These are phyloP conservation scores for Fusarium floridanum DNA, from an alignment of 2,329 filamentous ascomycete genomes.

Conservation along the genomic window DNA sequence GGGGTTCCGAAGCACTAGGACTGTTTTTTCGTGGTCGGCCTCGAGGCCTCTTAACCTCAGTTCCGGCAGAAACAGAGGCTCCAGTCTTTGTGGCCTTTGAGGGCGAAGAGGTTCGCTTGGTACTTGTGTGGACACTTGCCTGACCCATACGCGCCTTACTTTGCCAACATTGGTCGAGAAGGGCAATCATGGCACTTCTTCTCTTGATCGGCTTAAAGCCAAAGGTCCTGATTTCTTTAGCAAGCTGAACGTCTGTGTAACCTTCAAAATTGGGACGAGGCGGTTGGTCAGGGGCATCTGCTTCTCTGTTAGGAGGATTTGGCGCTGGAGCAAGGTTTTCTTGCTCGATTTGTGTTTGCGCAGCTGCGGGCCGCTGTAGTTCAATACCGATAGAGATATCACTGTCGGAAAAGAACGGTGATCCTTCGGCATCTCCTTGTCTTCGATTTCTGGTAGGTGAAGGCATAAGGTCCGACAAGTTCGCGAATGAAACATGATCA, in stretches of 20 bases:
- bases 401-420: conserved; percentile 38
- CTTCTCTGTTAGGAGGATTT: not conserved
- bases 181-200: conserved; percentile 75
- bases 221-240: conserved; percentile 71
- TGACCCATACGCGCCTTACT: conserved; percentile 60
- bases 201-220: conserved; percentile 81
- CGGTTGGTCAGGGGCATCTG: conserved; percentile 3
- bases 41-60: conserved; percentile 44
- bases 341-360: not conserved
- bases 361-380: not conserved
- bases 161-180: conserved; percentile 79
- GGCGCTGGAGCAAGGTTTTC: not conserved
- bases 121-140: conserved; percentile 32
- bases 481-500: conserved; percentile 37
- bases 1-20: conserved; percentile 36
- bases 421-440: conserved; percentile 16
- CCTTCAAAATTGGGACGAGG: conserved; percentile 69
- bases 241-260: conserved; percentile 73
- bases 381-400: conserved; percentile 37
- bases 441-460: conserved; percentile 13
- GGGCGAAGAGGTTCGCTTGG: conserved; percentile 29
- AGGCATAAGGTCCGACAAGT: conserved; percentile 43
- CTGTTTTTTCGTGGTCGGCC: conserved; percentile 53
- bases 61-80: conserved; percentile 9
- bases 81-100: conserved; percentile 29